Evolutionary conservation across 306 rosid genomes (phyloP).

Genomic region (Trichosanthes cucumerina): DNA sequence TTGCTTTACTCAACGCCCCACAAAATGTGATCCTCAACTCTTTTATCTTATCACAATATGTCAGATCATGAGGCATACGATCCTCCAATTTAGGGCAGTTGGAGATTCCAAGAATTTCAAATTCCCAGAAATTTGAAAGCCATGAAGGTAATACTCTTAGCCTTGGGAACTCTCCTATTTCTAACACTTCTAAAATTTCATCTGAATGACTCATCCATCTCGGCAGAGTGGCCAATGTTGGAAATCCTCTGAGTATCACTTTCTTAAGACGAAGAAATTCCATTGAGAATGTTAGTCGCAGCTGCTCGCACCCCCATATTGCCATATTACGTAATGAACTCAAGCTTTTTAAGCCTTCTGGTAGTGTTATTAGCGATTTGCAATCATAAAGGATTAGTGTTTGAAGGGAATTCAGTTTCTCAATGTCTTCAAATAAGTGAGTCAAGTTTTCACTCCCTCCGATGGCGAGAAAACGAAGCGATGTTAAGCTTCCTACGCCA

Average conservation of each 20-base stretch:
- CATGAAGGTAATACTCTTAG: not conserved
- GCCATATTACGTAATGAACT: not conserved
- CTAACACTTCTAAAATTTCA: not conserved
- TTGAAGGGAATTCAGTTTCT: not conserved
- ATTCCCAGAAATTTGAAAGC: not conserved
- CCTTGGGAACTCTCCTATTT: not conserved
- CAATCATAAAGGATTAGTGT: not conserved
- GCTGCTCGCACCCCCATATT: not conserved
- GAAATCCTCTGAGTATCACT: slow-evolving; percentile 1
- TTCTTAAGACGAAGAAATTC: not conserved
- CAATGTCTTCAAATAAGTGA: slow-evolving; percentile 3
- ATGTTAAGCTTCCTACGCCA: not conserved
- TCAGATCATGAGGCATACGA: accelerated
- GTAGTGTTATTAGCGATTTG: not conserved
- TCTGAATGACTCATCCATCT: not conserved
- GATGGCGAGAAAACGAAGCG: not conserved
- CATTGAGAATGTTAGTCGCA: not conserved
- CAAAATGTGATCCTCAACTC: slow-evolving; percentile 8
- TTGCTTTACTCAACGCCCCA: not conserved
- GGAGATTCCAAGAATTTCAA: slow-evolving; percentile 2
- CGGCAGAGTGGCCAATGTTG: not conserved
- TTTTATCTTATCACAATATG: not conserved
- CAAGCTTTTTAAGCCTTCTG: not conserved
- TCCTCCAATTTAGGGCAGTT: not conserved
- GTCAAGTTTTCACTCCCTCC: not conserved